Percentiles rank a stretch among this genome's conserved stretches.
phyloP scores from a whole-genome alignment of 768 basidiomycete genomes.

The Leccinum rimulosum region DNA sequence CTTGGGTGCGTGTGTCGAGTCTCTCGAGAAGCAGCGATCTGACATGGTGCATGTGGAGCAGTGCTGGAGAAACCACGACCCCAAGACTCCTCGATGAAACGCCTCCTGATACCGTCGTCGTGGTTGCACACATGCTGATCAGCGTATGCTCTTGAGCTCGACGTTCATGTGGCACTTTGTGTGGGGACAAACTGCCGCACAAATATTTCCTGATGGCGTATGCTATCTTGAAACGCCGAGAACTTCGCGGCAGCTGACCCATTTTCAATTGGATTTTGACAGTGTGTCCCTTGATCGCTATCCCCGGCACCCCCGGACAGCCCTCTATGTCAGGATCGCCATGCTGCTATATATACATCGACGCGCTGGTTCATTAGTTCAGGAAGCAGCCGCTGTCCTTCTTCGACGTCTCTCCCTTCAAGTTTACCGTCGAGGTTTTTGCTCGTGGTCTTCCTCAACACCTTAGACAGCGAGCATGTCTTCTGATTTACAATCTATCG shows the following conservation, averaged over 20 bases:
- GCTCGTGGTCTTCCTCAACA: background rate
- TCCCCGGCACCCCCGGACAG: background rate
- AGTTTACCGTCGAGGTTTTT: background rate
- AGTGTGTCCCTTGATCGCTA: background rate
- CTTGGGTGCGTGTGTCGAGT: background rate
- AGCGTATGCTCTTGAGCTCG: background rate
- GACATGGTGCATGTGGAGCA: background rate
- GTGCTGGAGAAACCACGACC: background rate
- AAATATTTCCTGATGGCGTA: background rate
- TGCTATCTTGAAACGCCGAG: background rate
- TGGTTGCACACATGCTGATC: background rate
- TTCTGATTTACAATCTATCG: conserved; percentile 5
- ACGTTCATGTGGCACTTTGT: background rate
- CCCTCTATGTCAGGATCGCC: background rate
- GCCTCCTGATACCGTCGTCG: background rate
- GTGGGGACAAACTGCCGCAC: background rate
- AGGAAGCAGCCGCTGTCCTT: background rate
- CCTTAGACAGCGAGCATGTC: background rate
- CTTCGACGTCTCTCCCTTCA: background rate
- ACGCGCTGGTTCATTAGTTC: background rate
- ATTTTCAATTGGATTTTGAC: background rate
- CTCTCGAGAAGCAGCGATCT: background rate
- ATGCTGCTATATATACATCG: background rate
- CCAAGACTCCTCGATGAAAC: background rate
- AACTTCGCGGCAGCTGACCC: background rate